Evolutionary conservation across 495 filamentous ascomycete species (phyloP).

Genomic region (Neurospora sp.): DNA sequence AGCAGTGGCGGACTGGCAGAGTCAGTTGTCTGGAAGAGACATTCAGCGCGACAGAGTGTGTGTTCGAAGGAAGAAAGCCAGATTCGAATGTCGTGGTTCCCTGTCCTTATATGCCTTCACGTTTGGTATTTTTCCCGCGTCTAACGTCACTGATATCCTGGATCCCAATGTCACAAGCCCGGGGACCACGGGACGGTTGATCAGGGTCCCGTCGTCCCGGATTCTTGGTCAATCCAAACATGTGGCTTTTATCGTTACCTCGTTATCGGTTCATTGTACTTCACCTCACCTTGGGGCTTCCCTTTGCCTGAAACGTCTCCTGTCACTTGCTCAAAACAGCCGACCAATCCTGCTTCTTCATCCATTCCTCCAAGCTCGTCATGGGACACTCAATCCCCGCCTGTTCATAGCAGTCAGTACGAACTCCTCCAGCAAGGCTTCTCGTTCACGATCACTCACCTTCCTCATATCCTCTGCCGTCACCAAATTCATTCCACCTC

Average conservation of each 20-base stretch:
- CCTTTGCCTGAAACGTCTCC: background rate
- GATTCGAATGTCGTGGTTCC: background rate
- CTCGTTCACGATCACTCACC: slow-evolving; percentile 11
- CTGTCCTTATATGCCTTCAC: background rate
- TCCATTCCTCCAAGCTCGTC: slow-evolving; percentile 19
- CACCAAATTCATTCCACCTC: slow-evolving; percentile 27
- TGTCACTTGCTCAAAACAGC: slow-evolving; percentile 7
- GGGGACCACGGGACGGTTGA: background rate
- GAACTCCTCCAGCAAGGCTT: background rate
- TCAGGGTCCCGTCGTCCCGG: background rate
- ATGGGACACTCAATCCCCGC: slow-evolving; percentile 26
- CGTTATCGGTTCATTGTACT: background rate
- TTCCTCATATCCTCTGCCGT: slow-evolving; percentile 29
- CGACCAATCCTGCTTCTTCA: slow-evolving; percentile 17
- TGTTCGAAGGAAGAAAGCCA: background rate
- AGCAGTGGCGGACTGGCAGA: background rate
- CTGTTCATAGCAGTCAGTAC: slow-evolving; percentile 2
- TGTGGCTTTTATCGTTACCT: background rate
- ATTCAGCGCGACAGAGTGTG: background rate
- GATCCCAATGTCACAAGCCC: background rate
- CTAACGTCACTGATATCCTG: background rate
- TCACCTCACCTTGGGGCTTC: background rate
- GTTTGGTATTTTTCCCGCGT: background rate
- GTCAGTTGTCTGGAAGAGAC: background rate
- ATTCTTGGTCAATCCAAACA: background rate